A percentile compares a stretch with the other conserved stretches of the same genome.
Conservation (phyloP, 2,329 filamentous ascomycete genomes). For the Bisporella sp. region DNA sequence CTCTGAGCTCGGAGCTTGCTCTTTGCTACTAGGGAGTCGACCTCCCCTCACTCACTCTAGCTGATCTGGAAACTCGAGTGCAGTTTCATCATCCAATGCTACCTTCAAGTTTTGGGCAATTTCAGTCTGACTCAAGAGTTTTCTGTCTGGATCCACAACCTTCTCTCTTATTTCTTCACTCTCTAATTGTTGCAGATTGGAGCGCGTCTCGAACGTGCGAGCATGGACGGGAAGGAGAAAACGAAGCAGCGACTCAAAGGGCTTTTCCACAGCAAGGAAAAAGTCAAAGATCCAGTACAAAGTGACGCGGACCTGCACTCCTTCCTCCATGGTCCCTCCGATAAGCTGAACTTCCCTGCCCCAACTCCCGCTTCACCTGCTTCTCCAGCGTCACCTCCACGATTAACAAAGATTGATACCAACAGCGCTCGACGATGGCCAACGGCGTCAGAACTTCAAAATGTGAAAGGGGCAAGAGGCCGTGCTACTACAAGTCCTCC, state of each 20-base stretch:
- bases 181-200: background rate
- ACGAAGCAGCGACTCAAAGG: slow-evolving; percentile 47
- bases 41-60: too few relatives aligned
- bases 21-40: too few relatives aligned
- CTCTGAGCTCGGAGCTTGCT: too few relatives aligned
- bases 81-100: too few relatives aligned
- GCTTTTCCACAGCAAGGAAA: slow-evolving; percentile 35
- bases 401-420: slow-evolving; percentile 35
- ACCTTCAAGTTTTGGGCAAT: too few relatives aligned
- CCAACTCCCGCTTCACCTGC: slow-evolving; percentile 5
- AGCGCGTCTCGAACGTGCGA: slow-evolving; percentile 3
- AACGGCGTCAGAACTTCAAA: slow-evolving; percentile 35
- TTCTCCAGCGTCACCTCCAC: slow-evolving; percentile 32
- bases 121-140: too few relatives aligned
- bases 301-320: background rate
- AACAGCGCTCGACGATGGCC: slow-evolving; percentile 43
- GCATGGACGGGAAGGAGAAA: slow-evolving; percentile 25
- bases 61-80: too few relatives aligned
- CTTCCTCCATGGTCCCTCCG: background rate
- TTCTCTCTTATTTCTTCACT: background rate
- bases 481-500: slow-evolving; percentile 24
- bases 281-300: slow-evolving; percentile 11
- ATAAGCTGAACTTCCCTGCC: background rate
- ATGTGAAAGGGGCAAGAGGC: slow-evolving; percentile 9
- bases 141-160: too few relatives aligned